Conservation (phyloP, 768 basidiomycete species). For the Cystofilobasidium macerans region DNA sequence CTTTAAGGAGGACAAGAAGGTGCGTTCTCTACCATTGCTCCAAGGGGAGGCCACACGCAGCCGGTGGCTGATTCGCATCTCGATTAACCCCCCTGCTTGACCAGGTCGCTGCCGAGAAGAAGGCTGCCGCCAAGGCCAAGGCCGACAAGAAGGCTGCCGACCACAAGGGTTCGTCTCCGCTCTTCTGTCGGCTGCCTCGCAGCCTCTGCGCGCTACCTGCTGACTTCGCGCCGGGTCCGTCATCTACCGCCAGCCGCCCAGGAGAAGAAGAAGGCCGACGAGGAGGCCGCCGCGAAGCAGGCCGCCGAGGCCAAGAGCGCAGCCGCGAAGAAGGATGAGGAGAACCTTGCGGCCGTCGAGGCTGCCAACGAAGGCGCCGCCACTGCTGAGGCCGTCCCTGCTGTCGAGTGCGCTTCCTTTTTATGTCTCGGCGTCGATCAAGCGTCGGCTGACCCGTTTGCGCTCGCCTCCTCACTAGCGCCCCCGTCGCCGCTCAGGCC, state of each 20-base stretch:
- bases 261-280: constrained; percentile 10
- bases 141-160: neutral
- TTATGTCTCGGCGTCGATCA: too few species aligned
- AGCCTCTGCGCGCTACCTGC: neutral
- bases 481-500: too few species aligned
- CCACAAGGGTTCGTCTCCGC: neutral
- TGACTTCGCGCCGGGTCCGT: too few species aligned
- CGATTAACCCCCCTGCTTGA: neutral
- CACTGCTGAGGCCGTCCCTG: neutral
- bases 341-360: neutral
- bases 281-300: constrained; percentile 7
- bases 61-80: too few species aligned
- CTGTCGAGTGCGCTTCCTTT: neutral
- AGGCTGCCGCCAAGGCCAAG: constrained; percentile 5
- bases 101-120: constrained; percentile 5
- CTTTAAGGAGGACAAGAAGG: constrained; percentile 5
- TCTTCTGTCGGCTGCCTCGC: neutral
- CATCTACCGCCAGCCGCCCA: neutral
- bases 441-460: neutral
- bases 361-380: neutral
- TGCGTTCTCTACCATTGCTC: too few species aligned
- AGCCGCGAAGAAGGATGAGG: neutral
- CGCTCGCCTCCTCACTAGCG: too few species aligned
- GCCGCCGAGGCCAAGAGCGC: neutral
- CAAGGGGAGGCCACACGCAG: too few species aligned